phyloP scores from a whole-genome alignment of 2,329 filamentous ascomycete genomes.

The Pseudogymnoascus sp. region DNA sequence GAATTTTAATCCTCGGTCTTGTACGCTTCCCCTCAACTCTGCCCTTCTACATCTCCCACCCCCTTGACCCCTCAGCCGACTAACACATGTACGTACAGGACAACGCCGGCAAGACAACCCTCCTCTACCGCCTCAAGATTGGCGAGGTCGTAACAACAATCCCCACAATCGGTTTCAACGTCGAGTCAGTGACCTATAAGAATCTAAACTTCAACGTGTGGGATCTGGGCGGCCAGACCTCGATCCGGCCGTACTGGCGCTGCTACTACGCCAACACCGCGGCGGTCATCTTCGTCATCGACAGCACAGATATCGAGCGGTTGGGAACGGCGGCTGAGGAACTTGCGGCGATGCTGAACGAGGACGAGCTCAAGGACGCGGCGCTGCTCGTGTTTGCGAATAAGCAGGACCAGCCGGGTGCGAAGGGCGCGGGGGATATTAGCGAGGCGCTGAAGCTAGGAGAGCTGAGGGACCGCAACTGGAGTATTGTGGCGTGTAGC shows the following conservation, averaged over 20 bases:
- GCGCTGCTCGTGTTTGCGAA: conserved; percentile 93
- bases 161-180: conserved; percentile 98
- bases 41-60: conserved; percentile 13
- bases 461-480: conserved; percentile 91
- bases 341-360: conserved; percentile 87
- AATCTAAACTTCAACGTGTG: conserved; percentile 99
- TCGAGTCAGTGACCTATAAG: conserved; percentile 96
- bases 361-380: conserved; percentile 92
- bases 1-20: conserved; percentile 88
- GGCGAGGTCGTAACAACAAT: conserved; percentile 98
- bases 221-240: conserved; percentile 98
- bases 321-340: conserved; percentile 89
- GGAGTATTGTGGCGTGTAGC: conserved; percentile 97
- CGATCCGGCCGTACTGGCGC: conserved; percentile 95
- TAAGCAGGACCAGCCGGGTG: conserved; percentile 96
- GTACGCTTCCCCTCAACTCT: conserved; percentile 44
- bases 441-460: conserved; percentile 85
- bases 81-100: conserved; percentile 49
- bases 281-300: conserved; percentile 96
- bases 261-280: conserved; percentile 99
- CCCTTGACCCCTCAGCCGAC: conserved; percentile 13
- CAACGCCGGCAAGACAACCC: conserved; percentile 95
- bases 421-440: conserved; percentile 93
- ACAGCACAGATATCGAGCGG: conserved; percentile 94
- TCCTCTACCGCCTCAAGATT: conserved; percentile 96